Conservation (phyloP, 2,329 filamentous ascomycete genomes). For the Beauveria pseudobassiana region DNA sequence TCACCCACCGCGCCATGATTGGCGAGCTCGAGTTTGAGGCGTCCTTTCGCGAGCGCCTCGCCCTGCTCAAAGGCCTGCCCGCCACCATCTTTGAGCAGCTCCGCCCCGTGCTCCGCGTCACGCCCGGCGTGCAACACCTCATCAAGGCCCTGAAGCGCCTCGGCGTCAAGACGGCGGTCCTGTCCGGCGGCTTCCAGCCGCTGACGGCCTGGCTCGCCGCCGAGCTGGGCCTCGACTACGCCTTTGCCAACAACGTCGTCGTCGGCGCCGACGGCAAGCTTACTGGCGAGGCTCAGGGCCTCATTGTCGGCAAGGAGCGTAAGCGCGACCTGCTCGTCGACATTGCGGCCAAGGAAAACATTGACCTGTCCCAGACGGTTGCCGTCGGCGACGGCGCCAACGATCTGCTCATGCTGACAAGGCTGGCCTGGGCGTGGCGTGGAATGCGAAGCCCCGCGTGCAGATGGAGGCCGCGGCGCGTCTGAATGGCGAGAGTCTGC, state of each 20-base stretch:
- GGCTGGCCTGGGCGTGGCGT: conserved; percentile 71
- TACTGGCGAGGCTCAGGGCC: conserved; percentile 64
- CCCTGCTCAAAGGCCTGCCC: conserved; percentile 72
- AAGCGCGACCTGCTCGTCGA: conserved; percentile 65
- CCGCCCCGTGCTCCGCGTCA: conserved; percentile 68
- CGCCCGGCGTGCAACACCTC: conserved; percentile 70
- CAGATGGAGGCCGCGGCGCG: conserved; percentile 69
- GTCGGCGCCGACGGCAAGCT: conserved; percentile 50
- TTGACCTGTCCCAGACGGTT: conserved; percentile 59
- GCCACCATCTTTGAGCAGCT: conserved; percentile 73
- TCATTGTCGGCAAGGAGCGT: conserved; percentile 68
- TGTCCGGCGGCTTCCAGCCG: conserved; percentile 88
- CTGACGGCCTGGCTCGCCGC: conserved; percentile 79
- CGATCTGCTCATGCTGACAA: conserved; percentile 71
- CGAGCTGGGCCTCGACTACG: conserved; percentile 78
- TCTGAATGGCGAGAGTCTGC: conserved; percentile 61
- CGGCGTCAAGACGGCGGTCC: conserved; percentile 80
- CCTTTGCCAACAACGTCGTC: conserved; percentile 77
- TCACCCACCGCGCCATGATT: conserved; percentile 91
- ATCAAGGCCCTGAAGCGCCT: conserved; percentile 66
- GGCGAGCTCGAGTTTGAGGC: conserved; percentile 89
- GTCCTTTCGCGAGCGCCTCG: conserved; percentile 73
- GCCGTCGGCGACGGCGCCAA: conserved; percentile 79
- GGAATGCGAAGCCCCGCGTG: conserved; percentile 77
- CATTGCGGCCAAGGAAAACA: conserved; percentile 60